Evolutionary conservation across 2,329 filamentous ascomycete species (phyloP).

Genomic region (Nemania diffusa): DNA sequence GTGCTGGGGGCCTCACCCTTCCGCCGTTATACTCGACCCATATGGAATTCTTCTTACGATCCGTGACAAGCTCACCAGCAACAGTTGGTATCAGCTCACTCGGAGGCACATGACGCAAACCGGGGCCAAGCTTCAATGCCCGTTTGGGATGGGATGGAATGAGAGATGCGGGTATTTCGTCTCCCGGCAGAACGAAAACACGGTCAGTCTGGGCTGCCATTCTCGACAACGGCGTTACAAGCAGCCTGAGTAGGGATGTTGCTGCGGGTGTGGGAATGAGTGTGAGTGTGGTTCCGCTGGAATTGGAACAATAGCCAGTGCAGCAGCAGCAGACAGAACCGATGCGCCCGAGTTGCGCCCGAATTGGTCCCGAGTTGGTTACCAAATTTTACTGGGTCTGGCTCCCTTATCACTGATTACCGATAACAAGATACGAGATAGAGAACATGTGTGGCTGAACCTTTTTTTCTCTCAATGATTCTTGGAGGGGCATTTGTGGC

Average conservation of each 20-base stretch:
- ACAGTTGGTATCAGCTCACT: conserved; percentile 75
- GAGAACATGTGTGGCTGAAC: conserved; percentile 31
- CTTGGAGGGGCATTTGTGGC: conserved; percentile 48
- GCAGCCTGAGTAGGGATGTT: not conserved
- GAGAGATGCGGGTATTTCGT: conserved; percentile 71
- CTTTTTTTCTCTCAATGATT: not conserved
- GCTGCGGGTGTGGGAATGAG: conserved; percentile 22
- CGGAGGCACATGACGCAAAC: conserved; percentile 84
- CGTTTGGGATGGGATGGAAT: conserved; percentile 76
- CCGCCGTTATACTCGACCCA: conserved; percentile 79
- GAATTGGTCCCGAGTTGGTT: not conserved
- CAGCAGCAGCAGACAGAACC: no score
- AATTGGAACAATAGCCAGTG: no score
- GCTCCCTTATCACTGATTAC: no score
- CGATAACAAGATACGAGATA: conserved; percentile 23
- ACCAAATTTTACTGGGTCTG: conserved; percentile 18
- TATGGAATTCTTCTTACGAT: conserved; percentile 78
- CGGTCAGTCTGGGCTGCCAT: conserved; percentile 64
- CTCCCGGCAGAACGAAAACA: conserved; percentile 83
- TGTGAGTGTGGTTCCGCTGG: conserved; percentile 2
- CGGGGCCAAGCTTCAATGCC: conserved; percentile 83
- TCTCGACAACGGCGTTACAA: not conserved
- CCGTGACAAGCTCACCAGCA: conserved; percentile 72
- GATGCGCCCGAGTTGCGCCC: no score
- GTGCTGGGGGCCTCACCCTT: conserved; percentile 61